phyloP scores from a whole-genome alignment of 495 filamentous ascomycete genomes.

The Daldinia vernicosa region DNA sequence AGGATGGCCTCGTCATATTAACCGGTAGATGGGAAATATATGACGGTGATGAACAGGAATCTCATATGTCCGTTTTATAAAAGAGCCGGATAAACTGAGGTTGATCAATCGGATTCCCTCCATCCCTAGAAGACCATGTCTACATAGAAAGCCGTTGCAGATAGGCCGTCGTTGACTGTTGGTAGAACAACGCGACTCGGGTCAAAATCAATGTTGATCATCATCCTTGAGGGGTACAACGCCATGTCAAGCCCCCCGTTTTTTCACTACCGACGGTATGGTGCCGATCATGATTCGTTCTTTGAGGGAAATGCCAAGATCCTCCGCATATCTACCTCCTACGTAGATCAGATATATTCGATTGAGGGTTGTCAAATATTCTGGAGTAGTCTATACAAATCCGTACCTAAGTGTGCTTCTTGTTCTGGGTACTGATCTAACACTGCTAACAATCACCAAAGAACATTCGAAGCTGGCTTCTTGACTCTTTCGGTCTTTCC shows the following conservation, averaged over 20 bases:
- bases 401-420: background rate
- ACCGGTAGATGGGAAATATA: conserved; percentile 13
- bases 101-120: background rate
- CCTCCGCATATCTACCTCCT: too few relatives aligned
- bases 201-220: background rate
- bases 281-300: too few relatives aligned
- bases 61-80: background rate
- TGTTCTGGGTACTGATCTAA: background rate
- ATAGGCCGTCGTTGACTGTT: background rate
- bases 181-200: background rate
- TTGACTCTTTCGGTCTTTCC: conserved; percentile 2
- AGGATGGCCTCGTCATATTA: background rate
- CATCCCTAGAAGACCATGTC: background rate
- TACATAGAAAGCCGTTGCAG: background rate
- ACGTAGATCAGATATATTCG: conserved; percentile 8
- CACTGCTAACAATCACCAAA: background rate
- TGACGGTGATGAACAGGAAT: background rate
- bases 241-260: background rate
- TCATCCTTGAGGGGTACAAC: background rate
- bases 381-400: background rate
- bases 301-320: too few relatives aligned
- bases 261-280: background rate
- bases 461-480: conserved; percentile 2
- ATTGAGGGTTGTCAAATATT: conserved; percentile 15
- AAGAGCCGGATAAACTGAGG: background rate